Percentiles rank a stretch among this genome's conserved stretches.
Evolutionary conservation across 169 alveolate species (phyloP).

Genomic region (Plasmodium gallinaceum): DNA sequence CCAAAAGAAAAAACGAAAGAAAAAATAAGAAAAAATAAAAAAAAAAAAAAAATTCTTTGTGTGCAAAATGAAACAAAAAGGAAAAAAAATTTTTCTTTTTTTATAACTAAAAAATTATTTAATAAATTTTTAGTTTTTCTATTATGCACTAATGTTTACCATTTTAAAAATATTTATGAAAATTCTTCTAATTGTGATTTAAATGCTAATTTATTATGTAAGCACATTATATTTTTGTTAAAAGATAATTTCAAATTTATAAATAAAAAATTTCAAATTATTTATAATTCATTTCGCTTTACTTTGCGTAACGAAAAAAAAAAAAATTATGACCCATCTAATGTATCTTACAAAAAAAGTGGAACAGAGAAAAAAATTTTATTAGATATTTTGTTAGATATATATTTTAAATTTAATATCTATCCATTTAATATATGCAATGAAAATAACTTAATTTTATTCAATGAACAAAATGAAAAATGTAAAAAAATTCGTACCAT

Average conservation of each 20-base stretch:
- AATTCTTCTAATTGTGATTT: slow-evolving; percentile 25
- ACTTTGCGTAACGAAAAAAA: background rate
- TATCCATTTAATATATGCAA: no score
- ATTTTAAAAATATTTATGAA: slow-evolving; percentile 29
- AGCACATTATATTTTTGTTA: slow-evolving; percentile 22
- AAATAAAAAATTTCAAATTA: slow-evolving; percentile 10
- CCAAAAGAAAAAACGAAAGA: background rate
- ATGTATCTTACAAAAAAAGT: background rate
- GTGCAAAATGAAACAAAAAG: slow-evolving; percentile 10
- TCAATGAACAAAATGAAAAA: no score
- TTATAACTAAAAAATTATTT: slow-evolving; percentile 54
- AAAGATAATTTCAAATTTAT: slow-evolving; percentile 25
- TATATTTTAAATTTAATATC: slow-evolving; percentile 6
- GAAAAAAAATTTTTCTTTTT: slow-evolving; percentile 32
- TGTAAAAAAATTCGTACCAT: no score
- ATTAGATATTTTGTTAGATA: slow-evolving; percentile 19
- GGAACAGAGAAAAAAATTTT: slow-evolving; percentile 13
- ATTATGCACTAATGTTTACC: slow-evolving; percentile 35
- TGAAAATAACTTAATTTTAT: background rate
- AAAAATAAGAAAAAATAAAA: background rate
- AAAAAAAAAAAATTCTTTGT: background rate
- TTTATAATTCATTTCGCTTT: background rate
- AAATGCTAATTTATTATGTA: slow-evolving; percentile 18
- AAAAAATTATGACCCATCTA: background rate
- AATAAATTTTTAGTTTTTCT: slow-evolving; percentile 59